These are phyloP conservation scores for Hemisphaericaspora lyxosophila DNA, from an alignment of 1,139 yeast genomes.

Conservation along the genomic window DNA sequence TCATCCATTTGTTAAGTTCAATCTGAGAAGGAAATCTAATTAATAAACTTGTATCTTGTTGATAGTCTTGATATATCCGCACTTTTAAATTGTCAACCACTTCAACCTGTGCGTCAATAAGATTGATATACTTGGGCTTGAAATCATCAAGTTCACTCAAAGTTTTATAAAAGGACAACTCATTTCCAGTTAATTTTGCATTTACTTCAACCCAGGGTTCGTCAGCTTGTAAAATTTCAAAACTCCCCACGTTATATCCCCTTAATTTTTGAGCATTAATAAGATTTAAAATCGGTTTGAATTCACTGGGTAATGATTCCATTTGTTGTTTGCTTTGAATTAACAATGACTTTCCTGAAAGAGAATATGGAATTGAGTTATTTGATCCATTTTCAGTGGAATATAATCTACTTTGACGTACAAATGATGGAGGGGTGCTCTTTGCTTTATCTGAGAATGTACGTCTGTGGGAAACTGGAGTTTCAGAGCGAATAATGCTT, in stretches of 20 bases:
- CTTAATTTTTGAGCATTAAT: conserved; percentile 43
- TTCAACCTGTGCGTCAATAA: conserved; percentile 44
- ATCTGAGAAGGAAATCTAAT: conserved; percentile 31
- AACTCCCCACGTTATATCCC: conserved; percentile 35
- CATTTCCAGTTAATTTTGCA: conserved; percentile 52
- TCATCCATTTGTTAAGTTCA: conserved; percentile 45
- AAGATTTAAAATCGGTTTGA: conserved; percentile 43
- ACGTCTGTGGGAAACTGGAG: conserved; percentile 15
- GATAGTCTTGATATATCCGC: conserved; percentile 40
- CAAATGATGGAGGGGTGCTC: conserved; percentile 40
- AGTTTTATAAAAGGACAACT: conserved; percentile 50
- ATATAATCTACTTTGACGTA: conserved; percentile 37
- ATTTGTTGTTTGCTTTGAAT: conserved; percentile 24
- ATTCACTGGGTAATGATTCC: conserved; percentile 37
- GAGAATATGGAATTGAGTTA: conserved; percentile 16
- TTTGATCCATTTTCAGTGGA: conserved; percentile 20
- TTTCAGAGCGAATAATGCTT: not conserved
- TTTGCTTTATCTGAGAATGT: conserved; percentile 30
- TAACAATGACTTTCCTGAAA: conserved; percentile 19
- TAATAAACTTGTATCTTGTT: conserved; percentile 30
- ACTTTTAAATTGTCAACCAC: conserved; percentile 25
- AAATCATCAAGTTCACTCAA: conserved; percentile 29
- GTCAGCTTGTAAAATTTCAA: conserved; percentile 22
- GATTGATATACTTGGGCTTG: conserved; percentile 49
- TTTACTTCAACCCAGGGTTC: conserved; percentile 37